Base-by-base conservation (phyloP, 345 rosid genomes). In the Salix caprea region DNA sequence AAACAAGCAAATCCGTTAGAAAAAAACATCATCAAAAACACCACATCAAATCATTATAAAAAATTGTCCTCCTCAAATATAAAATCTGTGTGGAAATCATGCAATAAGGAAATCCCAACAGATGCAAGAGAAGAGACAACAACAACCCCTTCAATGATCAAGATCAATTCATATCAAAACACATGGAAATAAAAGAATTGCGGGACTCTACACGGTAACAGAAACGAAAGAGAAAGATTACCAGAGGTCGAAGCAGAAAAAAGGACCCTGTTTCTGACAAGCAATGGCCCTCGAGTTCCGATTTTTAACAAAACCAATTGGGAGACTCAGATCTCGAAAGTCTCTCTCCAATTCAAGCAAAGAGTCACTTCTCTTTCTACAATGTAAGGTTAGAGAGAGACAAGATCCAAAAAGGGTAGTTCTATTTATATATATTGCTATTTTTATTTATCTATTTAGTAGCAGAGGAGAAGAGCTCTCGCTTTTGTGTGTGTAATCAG, bases 211-310 rank as follows among this genome's bases (percentile, higher is more conserved):
- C 44, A 40, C 6, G 24, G 4, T 7, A 68, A 34, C 2, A 58
- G 46, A 70, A 44, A 36, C 14, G 56, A 42, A 39, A 58, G 28
- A 42, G n/a, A 28, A 42, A 58, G 50, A 12, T 52, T 64, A 79
- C 78, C 78, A 52, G 78, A 42, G 14, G 52, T 12, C 13, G 56
- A 62, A 68, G 69, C 61, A 58, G 54, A 36, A 44, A 52, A 37
- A 71, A 69, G 56, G 72, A 81, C 76, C 82, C 86, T 65, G 37
- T 40, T 40, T 40, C 26, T 66, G 42, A 73, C 40, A 73, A 67
- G 28, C 6, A 78, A 73, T 73, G 78, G 74, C 71, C 80, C 79
- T 40, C 62, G 56, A 44, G 67, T 71, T 69, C 16, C 68, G 72
- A 77, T 24, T 60, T 71, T 60, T 24, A 9, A 73, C 42, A 4